Percentiles rank a stretch among this genome's conserved stretches.
Evolutionary conservation across 2,329 filamentous ascomycete genomes (phyloP).

Genomic region (Tolypocladium pustulatum): DNA sequence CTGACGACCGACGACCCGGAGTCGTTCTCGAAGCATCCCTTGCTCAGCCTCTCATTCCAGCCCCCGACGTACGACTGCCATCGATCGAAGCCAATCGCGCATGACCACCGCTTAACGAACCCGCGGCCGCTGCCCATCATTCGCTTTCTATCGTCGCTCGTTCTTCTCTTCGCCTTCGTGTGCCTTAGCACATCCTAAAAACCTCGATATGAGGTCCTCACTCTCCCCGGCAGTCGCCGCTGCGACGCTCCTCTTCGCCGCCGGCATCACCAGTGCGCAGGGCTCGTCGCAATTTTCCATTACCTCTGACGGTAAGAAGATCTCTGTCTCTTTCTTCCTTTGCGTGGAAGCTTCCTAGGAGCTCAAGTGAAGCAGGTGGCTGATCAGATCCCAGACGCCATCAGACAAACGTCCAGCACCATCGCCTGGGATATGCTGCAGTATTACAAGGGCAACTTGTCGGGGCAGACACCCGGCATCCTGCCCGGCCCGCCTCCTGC

Average conservation of each 20-base stretch:
- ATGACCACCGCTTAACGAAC: neutral
- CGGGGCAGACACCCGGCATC: constrained; percentile 34
- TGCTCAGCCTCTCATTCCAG: neutral
- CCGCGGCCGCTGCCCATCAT: neutral
- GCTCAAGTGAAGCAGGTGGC: neutral
- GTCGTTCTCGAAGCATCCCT: neutral
- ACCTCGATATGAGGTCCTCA: constrained; percentile 4
- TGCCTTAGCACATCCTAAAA: neutral
- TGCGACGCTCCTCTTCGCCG: constrained; percentile 3
- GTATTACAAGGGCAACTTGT: constrained; percentile 35
- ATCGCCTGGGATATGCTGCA: constrained; percentile 33
- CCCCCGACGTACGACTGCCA: neutral
- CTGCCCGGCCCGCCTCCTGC: constrained; percentile 34
- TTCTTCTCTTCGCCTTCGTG: neutral
- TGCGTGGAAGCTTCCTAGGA: neutral
- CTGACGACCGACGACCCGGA: neutral
- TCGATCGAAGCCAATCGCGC: neutral
- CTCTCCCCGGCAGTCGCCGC: neutral
- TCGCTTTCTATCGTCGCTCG: neutral
- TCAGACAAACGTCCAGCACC: constrained; percentile 26
- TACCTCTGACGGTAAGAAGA: constrained; percentile 3
- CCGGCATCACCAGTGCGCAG: constrained; percentile 4
- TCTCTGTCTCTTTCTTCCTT: neutral
- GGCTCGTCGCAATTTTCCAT: constrained; percentile 3
- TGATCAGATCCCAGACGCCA: constrained; percentile 16